Conservation (phyloP, 768 basidiomycete genomes). For the Agrocybe chaxingu region DNA sequence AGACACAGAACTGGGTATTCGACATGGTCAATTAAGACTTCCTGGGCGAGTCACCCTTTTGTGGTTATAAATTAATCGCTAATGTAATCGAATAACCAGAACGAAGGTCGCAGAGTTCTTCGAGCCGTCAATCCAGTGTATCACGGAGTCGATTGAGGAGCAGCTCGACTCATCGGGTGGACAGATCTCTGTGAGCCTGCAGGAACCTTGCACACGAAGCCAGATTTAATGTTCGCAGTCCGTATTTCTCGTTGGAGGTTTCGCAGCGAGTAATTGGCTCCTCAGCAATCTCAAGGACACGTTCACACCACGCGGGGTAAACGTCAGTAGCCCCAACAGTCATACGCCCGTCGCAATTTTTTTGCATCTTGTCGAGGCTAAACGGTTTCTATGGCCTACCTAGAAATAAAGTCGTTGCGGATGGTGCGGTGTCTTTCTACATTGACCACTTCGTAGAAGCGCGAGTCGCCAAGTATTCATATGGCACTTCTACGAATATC, state of each 20-base stretch:
- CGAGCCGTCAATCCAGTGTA: constrained; percentile 28
- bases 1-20: constrained; percentile 36
- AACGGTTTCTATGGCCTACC: too few species aligned
- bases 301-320: constrained; percentile 30
- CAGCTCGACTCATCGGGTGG: constrained; percentile 18
- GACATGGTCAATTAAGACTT: constrained; percentile 42
- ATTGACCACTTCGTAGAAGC: constrained; percentile 19
- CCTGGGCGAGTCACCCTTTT: constrained; percentile 20
- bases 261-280: constrained; percentile 51
- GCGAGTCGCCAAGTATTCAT: constrained; percentile 18
- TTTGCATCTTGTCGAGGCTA: background rate
- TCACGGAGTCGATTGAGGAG: constrained; percentile 22
- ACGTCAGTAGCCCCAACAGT: constrained; percentile 43
- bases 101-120: constrained; percentile 29
- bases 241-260: constrained; percentile 49
- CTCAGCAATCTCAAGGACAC: constrained; percentile 34
- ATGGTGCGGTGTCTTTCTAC: constrained; percentile 21
- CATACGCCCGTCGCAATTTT: constrained; percentile 36
- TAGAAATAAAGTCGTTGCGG: constrained; percentile 18
- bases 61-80: background rate
- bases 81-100: constrained; percentile 8
- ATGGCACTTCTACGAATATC: constrained; percentile 20
- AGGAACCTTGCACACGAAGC: background rate
- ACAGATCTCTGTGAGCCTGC: constrained; percentile 27
- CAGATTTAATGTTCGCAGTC: constrained; percentile 18